Percentiles rank a stretch among this genome's conserved stretches.
phyloP scores from a whole-genome alignment of 2,329 filamentous ascomycete genomes.

The Plenodomus tracheiphilus region DNA sequence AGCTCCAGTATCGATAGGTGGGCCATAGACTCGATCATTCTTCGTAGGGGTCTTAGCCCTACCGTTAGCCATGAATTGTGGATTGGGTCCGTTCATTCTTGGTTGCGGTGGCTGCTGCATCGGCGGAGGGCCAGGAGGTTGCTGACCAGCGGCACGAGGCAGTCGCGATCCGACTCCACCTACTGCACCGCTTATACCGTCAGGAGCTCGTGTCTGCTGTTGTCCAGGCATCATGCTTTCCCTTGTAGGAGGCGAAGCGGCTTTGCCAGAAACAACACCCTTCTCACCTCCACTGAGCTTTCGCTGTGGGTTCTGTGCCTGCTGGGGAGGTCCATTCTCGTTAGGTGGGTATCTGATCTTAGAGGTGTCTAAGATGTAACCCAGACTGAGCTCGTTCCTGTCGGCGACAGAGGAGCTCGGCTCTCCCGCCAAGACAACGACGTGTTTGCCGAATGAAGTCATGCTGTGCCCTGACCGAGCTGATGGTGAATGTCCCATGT shows the following conservation, averaged over 20 bases:
- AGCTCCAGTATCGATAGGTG: constrained; percentile 47
- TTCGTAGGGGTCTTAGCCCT: constrained; percentile 58
- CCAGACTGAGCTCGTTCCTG: constrained; percentile 80
- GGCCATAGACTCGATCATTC: constrained; percentile 50
- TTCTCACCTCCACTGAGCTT: constrained; percentile 54
- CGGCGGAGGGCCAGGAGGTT: constrained; percentile 65
- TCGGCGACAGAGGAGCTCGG: constrained; percentile 84
- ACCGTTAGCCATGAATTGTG: constrained; percentile 19
- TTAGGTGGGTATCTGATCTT: constrained; percentile 93
- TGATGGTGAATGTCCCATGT: constrained; percentile 96
- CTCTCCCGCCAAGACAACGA: constrained; percentile 91
- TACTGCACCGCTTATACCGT: constrained; percentile 27
- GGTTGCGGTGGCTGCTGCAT: constrained; percentile 65
- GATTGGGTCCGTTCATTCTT: constrained; percentile 48
- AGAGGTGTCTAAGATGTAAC: constrained; percentile 89
- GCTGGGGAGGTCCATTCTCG: constrained; percentile 55
- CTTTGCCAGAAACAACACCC: constrained; percentile 45
- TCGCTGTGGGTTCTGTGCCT: constrained; percentile 41
- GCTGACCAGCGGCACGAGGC: constrained; percentile 63
- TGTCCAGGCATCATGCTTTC: constrained; percentile 47
- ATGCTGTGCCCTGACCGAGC: constrained; percentile 95
- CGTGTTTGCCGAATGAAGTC: constrained; percentile 90
- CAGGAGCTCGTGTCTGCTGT: constrained; percentile 43
- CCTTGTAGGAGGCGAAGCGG: constrained; percentile 40
- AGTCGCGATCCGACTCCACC: constrained; percentile 57